A percentile compares a stretch with the other conserved stretches of the same genome.
Evolutionary conservation across 2,329 filamentous ascomycete species (phyloP).

Genomic region (Fusarium sp.): DNA sequence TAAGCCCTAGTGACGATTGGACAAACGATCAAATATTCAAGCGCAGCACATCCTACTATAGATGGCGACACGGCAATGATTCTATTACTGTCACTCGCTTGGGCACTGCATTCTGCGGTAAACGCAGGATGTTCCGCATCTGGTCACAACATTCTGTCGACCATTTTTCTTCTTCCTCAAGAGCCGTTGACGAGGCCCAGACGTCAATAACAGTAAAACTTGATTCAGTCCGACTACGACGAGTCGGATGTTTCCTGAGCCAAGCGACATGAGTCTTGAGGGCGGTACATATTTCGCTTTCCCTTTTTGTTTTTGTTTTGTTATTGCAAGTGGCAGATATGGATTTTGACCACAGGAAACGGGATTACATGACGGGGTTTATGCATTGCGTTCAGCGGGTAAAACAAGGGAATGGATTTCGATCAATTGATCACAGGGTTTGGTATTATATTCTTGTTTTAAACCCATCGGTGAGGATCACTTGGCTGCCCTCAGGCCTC

Average conservation of each 20-base stretch:
- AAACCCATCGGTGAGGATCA: conserved; percentile 7
- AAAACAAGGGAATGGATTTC: conserved; percentile 49
- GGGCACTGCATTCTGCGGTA: conserved; percentile 35
- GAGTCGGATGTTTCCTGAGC: conserved; percentile 9
- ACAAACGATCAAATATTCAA: conserved; percentile 3
- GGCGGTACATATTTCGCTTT: conserved; percentile 50
- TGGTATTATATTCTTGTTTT: conserved; percentile 40
- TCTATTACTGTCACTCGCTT: conserved; percentile 27
- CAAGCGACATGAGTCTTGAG: conserved; percentile 47
- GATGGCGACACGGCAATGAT: conserved; percentile 21
- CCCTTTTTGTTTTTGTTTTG: conserved; percentile 42
- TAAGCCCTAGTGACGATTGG: not conserved
- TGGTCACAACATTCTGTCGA: conserved; percentile 12
- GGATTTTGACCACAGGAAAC: conserved; percentile 48
- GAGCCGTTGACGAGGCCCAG: conserved; percentile 11
- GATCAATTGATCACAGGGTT: conserved; percentile 45
- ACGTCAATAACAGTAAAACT: conserved; percentile 3
- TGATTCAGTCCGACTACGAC: conserved; percentile 3
- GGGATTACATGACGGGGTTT: conserved; percentile 53
- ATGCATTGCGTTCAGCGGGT: conserved; percentile 59
- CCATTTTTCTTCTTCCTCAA: conserved; percentile 22
- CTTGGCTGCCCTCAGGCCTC: not conserved
- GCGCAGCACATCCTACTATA: conserved; percentile 26
- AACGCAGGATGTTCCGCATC: conserved; percentile 21
- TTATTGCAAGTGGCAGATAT: conserved; percentile 43